Evolutionary conservation across 1,284 basidiomycete species (phyloP), one percentile per base, ranked within the genome.

Genomic region (Trametes pubescens): DNA sequence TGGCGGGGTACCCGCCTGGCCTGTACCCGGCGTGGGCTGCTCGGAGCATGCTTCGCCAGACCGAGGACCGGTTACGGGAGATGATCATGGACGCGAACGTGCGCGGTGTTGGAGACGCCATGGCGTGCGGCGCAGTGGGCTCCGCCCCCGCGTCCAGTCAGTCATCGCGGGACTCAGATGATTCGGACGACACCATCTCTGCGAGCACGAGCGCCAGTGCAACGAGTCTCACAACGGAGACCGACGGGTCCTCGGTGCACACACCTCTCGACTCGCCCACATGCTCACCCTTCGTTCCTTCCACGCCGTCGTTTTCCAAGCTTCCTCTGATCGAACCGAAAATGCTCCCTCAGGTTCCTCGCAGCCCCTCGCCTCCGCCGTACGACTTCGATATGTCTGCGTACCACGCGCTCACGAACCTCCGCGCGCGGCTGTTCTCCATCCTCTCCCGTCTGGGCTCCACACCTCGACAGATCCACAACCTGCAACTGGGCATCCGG

Each of bases 201-300:
- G 62, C 75, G 4, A 65, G 69, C 40, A 71, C 74, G 21, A 73
- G 69, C 40, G 64, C 65, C 34, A 77, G 76, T 53, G 65, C 73
- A 29, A 69, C 73, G 22, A 74, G 71, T 38, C 59, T 64, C 38
- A 76, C 75, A 51, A 83, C 82, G 4, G 84, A 84, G 53, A 84
- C 83, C 0, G 86, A 87, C 66, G 84, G 82, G 3, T 86, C 82
- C 51, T 86, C 84, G 0, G 73, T 87, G 13, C 86, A 86, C 65
- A 87, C 86, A 0, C 86, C 85, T 9, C 75, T 81, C 4, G 81
- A 84, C 65, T 65, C 68, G 0, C 66, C 65, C 8, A 37, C 51
- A 14, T 58, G 58, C 43, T 65, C 71, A n/a, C 64, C 69, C 1
- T 68, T 71, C 49, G 62, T 56, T 8, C 64, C 61, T 18, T 62